phyloP scores from a whole-genome alignment of 2,329 filamentous ascomycete species.

The Phialophora verrucosa region DNA sequence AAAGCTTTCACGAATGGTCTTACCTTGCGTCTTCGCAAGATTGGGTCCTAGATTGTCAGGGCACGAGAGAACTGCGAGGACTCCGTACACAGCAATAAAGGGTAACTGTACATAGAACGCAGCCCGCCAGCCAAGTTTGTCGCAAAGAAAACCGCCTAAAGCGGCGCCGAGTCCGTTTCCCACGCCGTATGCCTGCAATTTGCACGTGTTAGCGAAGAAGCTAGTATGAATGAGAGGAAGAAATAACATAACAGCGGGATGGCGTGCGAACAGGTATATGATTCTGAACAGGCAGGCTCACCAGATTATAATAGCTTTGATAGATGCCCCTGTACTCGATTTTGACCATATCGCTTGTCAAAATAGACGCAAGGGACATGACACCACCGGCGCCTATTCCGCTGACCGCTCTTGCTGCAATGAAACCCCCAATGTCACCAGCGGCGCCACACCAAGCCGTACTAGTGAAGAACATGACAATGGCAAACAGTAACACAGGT shows the following conservation, averaged over 20 bases:
- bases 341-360: constrained; percentile 74
- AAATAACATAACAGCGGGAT: neutral
- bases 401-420: constrained; percentile 71
- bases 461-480: constrained; percentile 67
- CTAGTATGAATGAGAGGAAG: neutral
- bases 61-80: constrained; percentile 46
- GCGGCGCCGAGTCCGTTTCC: constrained; percentile 63
- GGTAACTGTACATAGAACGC: constrained; percentile 70
- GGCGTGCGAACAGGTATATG: neutral
- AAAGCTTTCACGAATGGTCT: constrained; percentile 56
- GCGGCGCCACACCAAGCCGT: constrained; percentile 74
- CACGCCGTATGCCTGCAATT: constrained; percentile 28
- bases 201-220: neutral
- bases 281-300: constrained; percentile 10
- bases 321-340: constrained; percentile 75
- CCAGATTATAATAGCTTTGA: constrained; percentile 65
- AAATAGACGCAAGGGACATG: constrained; percentile 71
- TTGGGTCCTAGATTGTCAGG: constrained; percentile 58
- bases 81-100: constrained; percentile 55
- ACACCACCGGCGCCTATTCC: constrained; percentile 76
- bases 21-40: constrained; percentile 51
- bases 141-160: constrained; percentile 71
- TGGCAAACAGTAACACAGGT: constrained; percentile 66
- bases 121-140: constrained; percentile 74
- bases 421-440: constrained; percentile 70